Conservation (phyloP, 192 early-diverging fungal genomes). For the Coemansia sp. region DNA sequence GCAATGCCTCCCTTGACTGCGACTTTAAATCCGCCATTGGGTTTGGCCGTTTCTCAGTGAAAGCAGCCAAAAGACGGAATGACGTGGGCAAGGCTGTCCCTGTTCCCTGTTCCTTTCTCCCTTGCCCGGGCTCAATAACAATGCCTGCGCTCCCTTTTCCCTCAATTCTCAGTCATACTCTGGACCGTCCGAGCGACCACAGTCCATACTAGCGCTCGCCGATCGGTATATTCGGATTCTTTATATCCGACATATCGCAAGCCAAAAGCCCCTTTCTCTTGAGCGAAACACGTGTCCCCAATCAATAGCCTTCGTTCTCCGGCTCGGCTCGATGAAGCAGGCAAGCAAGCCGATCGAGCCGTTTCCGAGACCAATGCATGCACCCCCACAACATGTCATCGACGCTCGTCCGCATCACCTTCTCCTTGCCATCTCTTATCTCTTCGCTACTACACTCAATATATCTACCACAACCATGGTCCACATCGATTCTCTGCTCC, state of each 20-base stretch:
- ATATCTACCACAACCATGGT: conserved; percentile 26
- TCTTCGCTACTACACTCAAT: conserved; percentile 5
- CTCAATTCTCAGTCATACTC: not conserved
- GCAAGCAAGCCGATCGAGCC: conserved; percentile 9
- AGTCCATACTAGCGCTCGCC: not conserved
- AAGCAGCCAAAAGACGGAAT: not conserved
- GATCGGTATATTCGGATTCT: not conserved
- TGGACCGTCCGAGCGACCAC: not conserved
- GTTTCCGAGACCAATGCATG: not conserved
- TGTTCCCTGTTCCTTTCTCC: not conserved
- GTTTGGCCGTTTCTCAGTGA: not conserved
- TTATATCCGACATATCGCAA: not conserved
- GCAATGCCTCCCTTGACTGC: conserved; percentile 1
- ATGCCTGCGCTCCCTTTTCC: not conserved
- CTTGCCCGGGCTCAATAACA: not conserved
- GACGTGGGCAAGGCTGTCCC: not conserved
- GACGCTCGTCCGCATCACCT: too few relatives aligned
- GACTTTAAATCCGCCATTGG: not conserved
- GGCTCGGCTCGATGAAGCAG: not conserved
- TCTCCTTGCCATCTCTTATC: not conserved
- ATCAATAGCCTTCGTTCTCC: not conserved
- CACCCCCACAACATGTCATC: not conserved
- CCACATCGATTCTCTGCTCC: conserved; percentile 72
- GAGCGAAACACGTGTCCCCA: not conserved
- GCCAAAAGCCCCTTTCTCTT: not conserved